phyloP scores from a whole-genome alignment of 2,329 filamentous ascomycete species.

The Torrubiellomyces zombiae region DNA sequence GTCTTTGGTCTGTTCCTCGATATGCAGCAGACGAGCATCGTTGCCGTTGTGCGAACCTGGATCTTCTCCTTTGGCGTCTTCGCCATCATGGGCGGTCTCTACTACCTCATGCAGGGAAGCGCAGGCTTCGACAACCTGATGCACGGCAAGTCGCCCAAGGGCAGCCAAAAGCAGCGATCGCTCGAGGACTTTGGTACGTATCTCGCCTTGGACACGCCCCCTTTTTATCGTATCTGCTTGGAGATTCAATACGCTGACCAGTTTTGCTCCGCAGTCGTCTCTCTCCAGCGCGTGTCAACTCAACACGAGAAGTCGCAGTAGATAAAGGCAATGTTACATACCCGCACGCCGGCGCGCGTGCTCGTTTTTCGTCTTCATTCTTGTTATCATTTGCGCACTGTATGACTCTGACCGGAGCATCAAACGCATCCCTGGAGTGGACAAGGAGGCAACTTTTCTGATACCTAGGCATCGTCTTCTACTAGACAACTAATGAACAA shows the following conservation, averaged over 20 bases:
- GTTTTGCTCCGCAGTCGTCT: conserved; percentile 51
- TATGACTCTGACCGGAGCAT: conserved; percentile 19
- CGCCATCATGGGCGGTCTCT: conserved; percentile 59
- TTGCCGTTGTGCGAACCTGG: conserved; percentile 78
- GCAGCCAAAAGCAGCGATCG: conserved; percentile 66
- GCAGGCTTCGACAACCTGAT: conserved; percentile 79
- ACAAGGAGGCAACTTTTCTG: conserved; percentile 19
- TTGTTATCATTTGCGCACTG: conserved; percentile 24
- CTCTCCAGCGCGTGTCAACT: conserved; percentile 75
- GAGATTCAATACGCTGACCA: conserved; percentile 20
- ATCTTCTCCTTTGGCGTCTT: conserved; percentile 84
- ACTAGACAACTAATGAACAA: conserved; percentile 27
- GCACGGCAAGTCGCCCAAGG: conserved; percentile 76
- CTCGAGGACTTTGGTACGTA: conserved; percentile 78
- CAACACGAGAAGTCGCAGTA: conserved; percentile 82
- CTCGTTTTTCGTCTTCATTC: conserved; percentile 20
- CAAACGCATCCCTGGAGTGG: conserved; percentile 16
- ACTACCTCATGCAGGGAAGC: conserved; percentile 67
- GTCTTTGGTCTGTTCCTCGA: conserved; percentile 67
- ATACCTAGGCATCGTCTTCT: conserved; percentile 18
- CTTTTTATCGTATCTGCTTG: no score
- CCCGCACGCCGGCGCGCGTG: conserved; percentile 18
- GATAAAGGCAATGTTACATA: conserved; percentile 20
- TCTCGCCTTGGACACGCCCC: not conserved
- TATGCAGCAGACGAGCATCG: conserved; percentile 53